phyloP scores from a whole-genome alignment of 164 flowering plant genomes.

The Brasenia schreberi region DNA sequence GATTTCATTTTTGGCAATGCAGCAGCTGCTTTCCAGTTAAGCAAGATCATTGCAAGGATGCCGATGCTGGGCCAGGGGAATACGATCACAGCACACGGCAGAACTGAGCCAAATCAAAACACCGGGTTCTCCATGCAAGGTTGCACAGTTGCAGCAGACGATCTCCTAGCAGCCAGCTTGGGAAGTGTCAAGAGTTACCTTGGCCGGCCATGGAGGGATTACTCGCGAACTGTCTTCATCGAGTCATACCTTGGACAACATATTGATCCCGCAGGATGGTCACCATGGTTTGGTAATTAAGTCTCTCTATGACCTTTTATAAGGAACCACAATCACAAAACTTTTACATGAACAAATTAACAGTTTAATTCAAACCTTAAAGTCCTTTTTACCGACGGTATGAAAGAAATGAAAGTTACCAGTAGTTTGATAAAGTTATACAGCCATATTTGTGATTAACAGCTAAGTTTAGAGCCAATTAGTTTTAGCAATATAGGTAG shows the following conservation, averaged over 20 bases:
- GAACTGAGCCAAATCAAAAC: slow-evolving; percentile 64
- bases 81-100: slow-evolving; percentile 23
- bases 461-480: too few relatives aligned
- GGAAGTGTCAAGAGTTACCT: slow-evolving; percentile 49
- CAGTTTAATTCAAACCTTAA: background rate
- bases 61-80: slow-evolving; percentile 9
- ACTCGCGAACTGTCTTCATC: slow-evolving; percentile 62
- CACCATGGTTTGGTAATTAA: slow-evolving; percentile 57
- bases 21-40: slow-evolving; percentile 7
- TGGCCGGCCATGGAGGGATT: slow-evolving; percentile 94
- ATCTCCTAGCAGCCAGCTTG: slow-evolving; percentile 43
- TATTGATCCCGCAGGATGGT: slow-evolving; percentile 52
- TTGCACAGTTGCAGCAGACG: slow-evolving; percentile 58
- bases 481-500: too few relatives aligned
- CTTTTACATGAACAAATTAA: too few relatives aligned
- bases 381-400: background rate
- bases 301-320: background rate
- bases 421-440: too few relatives aligned
- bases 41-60: slow-evolving; percentile 1
- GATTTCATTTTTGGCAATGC: slow-evolving; percentile 16
- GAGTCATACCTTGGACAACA: slow-evolving; percentile 32
- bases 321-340: too few relatives aligned
- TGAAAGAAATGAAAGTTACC: too few relatives aligned
- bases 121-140: slow-evolving; percentile 70
- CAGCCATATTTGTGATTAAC: too few relatives aligned